Conservation (phyloP, 2,329 filamentous ascomycete species). For the Cephalotrichum gorgonifer region DNA sequence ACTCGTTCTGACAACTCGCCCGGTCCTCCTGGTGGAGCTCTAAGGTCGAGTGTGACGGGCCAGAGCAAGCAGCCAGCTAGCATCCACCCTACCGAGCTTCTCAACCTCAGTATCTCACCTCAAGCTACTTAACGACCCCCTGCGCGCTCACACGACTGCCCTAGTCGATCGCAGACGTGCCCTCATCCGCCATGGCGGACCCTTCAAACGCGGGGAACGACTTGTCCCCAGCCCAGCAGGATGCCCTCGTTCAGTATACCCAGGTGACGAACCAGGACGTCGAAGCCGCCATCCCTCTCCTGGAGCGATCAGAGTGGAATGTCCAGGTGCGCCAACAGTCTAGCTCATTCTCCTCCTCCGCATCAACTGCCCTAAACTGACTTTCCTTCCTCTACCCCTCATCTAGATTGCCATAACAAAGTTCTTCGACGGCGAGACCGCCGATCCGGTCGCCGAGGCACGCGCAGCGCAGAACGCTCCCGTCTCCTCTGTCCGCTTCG, state of each 20-base stretch:
- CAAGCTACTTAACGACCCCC: no score
- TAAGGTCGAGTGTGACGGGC: no score
- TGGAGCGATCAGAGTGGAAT: slow-evolving; percentile 91
- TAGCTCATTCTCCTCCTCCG: neutral
- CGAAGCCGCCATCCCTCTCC: slow-evolving; percentile 64
- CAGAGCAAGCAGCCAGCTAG: neutral
- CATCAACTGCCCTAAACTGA: neutral
- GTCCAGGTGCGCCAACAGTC: slow-evolving; percentile 66
- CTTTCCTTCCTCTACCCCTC: neutral
- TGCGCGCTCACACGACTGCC: no score
- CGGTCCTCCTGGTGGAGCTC: no score
- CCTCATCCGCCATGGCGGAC: neutral
- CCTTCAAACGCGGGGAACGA: slow-evolving; percentile 35
- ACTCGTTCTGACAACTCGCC: no score
- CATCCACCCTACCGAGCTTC: neutral
- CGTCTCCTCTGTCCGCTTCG: slow-evolving; percentile 52
- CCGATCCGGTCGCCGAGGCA: slow-evolving; percentile 72
- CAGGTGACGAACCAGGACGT: slow-evolving; percentile 77
- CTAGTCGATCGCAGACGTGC: no score
- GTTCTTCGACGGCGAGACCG: slow-evolving; percentile 92
- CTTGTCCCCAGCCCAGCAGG: slow-evolving; percentile 61
- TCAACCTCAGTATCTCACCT: neutral
- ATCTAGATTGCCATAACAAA: slow-evolving; percentile 83
- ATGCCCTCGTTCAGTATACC: slow-evolving; percentile 78
- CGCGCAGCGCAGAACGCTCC: slow-evolving; percentile 54